A percentile compares a stretch with the other conserved stretches of the same genome.
phyloP scores from a whole-genome alignment of 441 rosid species.

The Adansonia gregorii region DNA sequence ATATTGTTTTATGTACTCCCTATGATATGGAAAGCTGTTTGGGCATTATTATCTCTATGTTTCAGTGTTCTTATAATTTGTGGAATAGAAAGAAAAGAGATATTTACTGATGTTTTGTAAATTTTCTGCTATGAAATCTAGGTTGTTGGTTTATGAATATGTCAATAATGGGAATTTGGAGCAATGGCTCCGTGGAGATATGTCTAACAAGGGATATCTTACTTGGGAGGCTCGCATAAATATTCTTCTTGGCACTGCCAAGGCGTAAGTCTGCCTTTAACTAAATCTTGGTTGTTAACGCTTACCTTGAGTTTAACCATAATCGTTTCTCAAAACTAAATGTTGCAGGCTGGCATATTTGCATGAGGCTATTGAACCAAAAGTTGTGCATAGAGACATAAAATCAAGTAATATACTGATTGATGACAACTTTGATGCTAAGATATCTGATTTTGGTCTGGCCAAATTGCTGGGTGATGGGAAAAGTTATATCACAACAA shows the following conservation, averaged over 20 bases:
- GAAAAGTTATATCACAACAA: slow-evolving; percentile 65
- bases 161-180: slow-evolving; percentile 81
- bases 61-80: not conserved
- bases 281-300: slow-evolving; percentile 19
- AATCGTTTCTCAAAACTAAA: slow-evolving; percentile 22
- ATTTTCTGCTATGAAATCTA: slow-evolving; percentile 24
- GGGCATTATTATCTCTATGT: not conserved
- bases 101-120: slow-evolving; percentile 14
- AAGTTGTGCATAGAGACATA: slow-evolving; percentile 82
- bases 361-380: slow-evolving; percentile 84
- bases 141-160: slow-evolving; percentile 76
- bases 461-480: slow-evolving; percentile 81
- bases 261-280: slow-evolving; percentile 58
- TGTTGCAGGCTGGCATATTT: slow-evolving; percentile 65
- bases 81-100: slow-evolving; percentile 10
- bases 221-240: slow-evolving; percentile 84
- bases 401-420: slow-evolving; percentile 79
- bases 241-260: slow-evolving; percentile 71
- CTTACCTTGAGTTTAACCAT: slow-evolving; percentile 21
- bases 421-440: slow-evolving; percentile 65
- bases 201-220: slow-evolving; percentile 61
- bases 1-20: slow-evolving; percentile 1
- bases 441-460: slow-evolving; percentile 77
- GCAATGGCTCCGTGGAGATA: slow-evolving; percentile 81
- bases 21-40: slow-evolving; percentile 14